Base-by-base conservation (phyloP, 805 yeast species). In the Hyphopichia homilentoma region DNA sequence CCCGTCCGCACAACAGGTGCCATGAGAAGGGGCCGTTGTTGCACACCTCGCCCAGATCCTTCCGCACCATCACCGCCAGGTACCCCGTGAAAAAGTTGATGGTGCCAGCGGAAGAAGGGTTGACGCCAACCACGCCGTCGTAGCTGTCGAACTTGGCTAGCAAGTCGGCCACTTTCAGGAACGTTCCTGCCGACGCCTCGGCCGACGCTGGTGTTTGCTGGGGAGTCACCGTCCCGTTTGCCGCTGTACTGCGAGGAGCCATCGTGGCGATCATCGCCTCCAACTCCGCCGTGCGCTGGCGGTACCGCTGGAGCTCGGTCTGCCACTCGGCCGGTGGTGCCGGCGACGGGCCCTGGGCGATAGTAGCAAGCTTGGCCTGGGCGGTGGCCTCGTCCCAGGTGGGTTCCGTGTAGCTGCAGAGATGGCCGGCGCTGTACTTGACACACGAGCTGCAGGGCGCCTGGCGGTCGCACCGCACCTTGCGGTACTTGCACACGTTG, bases 1-100 rank as follows among this genome's bases (percentile, higher is more conserved):
- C 68, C 24, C 51, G 35, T 29, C 46, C 47, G 36, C 54, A 44
- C 6, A 60, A 39, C 5, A 62, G 41, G 4, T 52, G 40, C 54
- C 61, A 57, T 6, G 59, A 45, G 23, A 59, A 50, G 1, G 65
- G 65, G 2, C 65, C 65, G 29, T 40, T 51, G 29, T 52, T 50
- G 13, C 48, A 40, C 4, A 13, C 5, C 19, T 27, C 30, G n/a
- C 9, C 18, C 30, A 27, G 30, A 16, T 17, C 6, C 15, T 16
- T 8, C 15, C 20, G 23, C 18, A 27, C n/a, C 12, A 16, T 12
- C 1, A 57, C 30, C 2, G 63, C 35, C n/a, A 54, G 40, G 32
- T 57, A 48, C 2, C 50, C 50, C 7, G 42, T 38, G 30, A 33
- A 43, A 29, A 50, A 48, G 27, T 41, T 47, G 7, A 48, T 45